Base-by-base conservation (phyloP, 2,329 filamentous ascomycete species). In the Aplosporella prunicola region DNA sequence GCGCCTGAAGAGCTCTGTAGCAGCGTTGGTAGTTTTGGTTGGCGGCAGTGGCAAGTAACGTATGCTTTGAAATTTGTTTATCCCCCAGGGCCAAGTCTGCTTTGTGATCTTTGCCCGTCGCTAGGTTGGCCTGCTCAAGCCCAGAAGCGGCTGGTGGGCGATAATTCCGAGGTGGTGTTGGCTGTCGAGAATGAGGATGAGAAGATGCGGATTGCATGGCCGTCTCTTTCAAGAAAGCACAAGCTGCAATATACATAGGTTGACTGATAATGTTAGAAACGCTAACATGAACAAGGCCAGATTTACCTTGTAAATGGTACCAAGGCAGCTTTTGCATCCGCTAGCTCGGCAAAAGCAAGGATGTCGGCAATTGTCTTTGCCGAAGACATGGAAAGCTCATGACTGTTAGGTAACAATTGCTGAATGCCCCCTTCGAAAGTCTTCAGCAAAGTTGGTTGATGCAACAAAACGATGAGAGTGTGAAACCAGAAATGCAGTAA, bases 311-410 rank as follows among this genome's bases (percentile, higher is more conserved):
- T 91, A 47, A 93, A 93, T 0, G 86, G 86, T 93, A 1, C 85
- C 84, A 22, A 88, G 80, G 39, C 85, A 48, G 85, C 88, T 55
- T 84, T 87, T 0, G 82, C 78, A 55, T 93, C 84, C 35, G 91
- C 84, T 8, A 93, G 64, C 52, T 93, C 84, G 0, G 85, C 83
- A 56, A 93, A 93, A 1, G 82, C 80, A 7, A 93, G 62, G 11
- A 93, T 93, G 49, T 93, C 86, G 22, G 84, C 85, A 43, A 93
- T 91, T 0, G 86, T 93, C 63, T 93, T 93, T 9, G 86, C 87
- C 16, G 84, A 89, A 10, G 82, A 88, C 80, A 89, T 88, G 43
- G 82, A 85, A 5, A 78, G 51, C 54, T 91, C 84, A 39, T 83
- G 78, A 46, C 84, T 91, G 51, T 91, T 84, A 0, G 81, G 76